These are phyloP conservation scores for Pigoraptor vietnamica DNA, from an alignment of 78 protist species.

Conservation along the genomic window DNA sequence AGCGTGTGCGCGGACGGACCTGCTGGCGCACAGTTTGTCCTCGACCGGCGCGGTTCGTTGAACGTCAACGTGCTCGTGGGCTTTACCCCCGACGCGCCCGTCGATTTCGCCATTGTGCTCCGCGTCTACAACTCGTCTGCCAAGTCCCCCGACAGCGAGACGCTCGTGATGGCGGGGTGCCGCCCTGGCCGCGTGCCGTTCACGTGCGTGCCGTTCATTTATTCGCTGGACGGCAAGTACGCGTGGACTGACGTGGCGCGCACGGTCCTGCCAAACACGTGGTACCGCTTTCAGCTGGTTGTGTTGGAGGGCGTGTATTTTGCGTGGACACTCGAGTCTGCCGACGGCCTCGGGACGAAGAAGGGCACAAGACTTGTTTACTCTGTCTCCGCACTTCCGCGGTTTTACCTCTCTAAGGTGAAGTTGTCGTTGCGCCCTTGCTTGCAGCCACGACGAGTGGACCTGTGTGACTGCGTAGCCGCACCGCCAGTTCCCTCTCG, in stretches of 20 bases:
- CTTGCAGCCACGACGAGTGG: not conserved
- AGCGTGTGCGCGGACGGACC: not conserved
- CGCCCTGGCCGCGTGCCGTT: not conserved
- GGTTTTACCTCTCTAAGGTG: not conserved
- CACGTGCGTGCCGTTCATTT: not conserved
- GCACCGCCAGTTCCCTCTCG: not conserved
- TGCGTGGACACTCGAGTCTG: not conserved
- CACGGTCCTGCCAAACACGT: not conserved
- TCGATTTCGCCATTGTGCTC: not conserved
- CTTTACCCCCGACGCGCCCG: not conserved
- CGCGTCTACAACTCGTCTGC: not conserved
- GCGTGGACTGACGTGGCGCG: not conserved
- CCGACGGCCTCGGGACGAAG: not conserved
- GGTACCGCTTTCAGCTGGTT: not conserved
- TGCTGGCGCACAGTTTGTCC: not conserved
- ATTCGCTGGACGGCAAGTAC: not conserved
- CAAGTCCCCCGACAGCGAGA: not conserved
- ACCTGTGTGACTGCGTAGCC: not conserved
- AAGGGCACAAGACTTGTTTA: not conserved
- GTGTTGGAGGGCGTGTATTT: not conserved
- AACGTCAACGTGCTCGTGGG: not conserved
- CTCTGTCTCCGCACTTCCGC: too few species aligned
- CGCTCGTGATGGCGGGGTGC: not conserved
- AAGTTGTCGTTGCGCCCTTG: not conserved
- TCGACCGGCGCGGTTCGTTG: not conserved